phyloP scores from a whole-genome alignment of 495 filamentous ascomycete genomes.

The Bryoglossum gracile region DNA sequence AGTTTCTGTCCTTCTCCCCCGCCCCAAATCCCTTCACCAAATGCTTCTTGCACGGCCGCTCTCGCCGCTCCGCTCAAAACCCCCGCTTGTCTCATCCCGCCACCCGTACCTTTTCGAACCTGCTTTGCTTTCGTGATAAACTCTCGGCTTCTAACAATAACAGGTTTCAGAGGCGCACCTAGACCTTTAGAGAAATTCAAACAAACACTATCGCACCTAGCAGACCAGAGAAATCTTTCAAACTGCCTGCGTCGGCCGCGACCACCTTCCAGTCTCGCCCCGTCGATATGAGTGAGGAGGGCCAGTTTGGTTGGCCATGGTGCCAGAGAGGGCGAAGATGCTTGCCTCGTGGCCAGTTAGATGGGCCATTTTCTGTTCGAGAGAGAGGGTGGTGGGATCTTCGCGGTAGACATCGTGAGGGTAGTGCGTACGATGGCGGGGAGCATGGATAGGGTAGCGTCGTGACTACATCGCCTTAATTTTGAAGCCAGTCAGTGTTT shows the following conservation, averaged over 20 bases:
- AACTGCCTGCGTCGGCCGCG: constrained; percentile 45
- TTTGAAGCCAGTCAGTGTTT: no score
- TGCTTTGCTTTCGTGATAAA: constrained; percentile 65
- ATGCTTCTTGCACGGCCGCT: constrained; percentile 58
- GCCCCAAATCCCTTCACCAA: constrained; percentile 31
- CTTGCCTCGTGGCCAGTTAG: constrained; percentile 66
- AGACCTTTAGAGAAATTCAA: constrained; percentile 88
- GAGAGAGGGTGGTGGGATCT: constrained; percentile 65
- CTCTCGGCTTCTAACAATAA: constrained; percentile 56
- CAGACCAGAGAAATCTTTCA: constrained; percentile 58
- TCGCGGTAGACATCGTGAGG: constrained; percentile 76
- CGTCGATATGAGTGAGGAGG: constrained; percentile 76
- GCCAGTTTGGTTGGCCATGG: constrained; percentile 77
- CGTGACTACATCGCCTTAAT: no score
- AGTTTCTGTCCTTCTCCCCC: no score
- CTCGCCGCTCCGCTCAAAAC: constrained; percentile 48
- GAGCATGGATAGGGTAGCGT: constrained; percentile 82
- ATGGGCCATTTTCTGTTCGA: constrained; percentile 61
- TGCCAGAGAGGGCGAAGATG: constrained; percentile 76
- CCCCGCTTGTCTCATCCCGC: constrained; percentile 67
- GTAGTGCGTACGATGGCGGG: constrained; percentile 48
- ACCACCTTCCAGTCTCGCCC: constrained; percentile 75
- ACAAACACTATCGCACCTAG: constrained; percentile 71
- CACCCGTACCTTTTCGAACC: constrained; percentile 76
- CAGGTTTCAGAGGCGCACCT: constrained; percentile 76